Conservation (phyloP, 129 eudicot genomes). For the Kitagawia praeruptora region DNA sequence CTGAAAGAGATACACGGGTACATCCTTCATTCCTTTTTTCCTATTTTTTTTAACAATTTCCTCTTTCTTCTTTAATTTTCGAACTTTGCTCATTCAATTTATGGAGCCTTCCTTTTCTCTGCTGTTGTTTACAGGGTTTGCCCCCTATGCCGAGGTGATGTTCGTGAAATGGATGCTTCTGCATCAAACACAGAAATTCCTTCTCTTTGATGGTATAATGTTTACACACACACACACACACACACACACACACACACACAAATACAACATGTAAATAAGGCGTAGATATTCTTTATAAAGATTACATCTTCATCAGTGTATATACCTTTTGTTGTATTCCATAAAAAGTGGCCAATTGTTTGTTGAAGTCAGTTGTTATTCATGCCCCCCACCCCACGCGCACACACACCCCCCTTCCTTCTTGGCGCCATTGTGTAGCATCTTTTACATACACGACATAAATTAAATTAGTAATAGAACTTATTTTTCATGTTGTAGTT, state of each 20-base stretch:
- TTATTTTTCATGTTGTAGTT: background rate
- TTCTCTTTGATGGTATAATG: constrained; percentile 6
- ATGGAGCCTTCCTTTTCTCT: background rate
- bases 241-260: background rate
- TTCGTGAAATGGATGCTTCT: constrained; percentile 29
- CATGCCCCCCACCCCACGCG: background rate
- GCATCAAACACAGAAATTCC: constrained; percentile 15
- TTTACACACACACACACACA: background rate
- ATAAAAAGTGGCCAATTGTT: background rate
- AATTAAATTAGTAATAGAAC: background rate
- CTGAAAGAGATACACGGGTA: constrained; percentile 75
- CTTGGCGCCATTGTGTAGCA: background rate
- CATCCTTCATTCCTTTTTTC: background rate
- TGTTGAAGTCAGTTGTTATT: background rate
- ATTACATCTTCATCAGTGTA: background rate
- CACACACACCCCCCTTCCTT: background rate
- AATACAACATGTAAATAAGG: background rate
- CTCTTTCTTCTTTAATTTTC: background rate
- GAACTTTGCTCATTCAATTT: background rate
- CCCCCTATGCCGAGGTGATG: constrained; percentile 76
- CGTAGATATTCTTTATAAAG: background rate
- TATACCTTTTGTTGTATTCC: constrained; percentile 2
- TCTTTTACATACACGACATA: background rate
- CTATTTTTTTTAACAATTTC: background rate
- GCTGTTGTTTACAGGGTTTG: constrained; percentile 36